Evolutionary conservation across 768 basidiomycete species (phyloP).

Genomic region (Tylopilus vinaceipallidus): DNA sequence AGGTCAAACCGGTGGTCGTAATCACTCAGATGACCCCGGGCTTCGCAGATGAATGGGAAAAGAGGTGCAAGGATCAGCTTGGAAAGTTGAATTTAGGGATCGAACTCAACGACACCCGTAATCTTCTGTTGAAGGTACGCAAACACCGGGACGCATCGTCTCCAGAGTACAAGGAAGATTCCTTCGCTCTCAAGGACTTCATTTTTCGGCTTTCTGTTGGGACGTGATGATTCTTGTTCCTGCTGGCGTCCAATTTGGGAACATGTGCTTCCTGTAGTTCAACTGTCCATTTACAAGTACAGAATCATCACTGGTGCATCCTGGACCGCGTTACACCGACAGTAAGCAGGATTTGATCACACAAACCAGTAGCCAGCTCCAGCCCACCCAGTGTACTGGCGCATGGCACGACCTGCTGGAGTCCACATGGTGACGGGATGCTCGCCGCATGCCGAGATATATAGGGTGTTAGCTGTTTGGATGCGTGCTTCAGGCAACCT

Average conservation of each 20-base stretch:
- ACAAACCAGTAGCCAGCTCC: background rate
- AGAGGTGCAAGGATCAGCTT: slow-evolving; percentile 21
- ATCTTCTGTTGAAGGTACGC: slow-evolving; percentile 17
- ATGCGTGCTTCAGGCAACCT: background rate
- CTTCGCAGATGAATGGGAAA: slow-evolving; percentile 14
- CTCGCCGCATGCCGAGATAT: slow-evolving; percentile 1
- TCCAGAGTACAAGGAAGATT: slow-evolving; percentile 19
- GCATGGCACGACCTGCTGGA: slow-evolving; percentile 16
- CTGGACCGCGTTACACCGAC: too few species aligned
- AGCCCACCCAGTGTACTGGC: background rate
- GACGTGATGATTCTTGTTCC: background rate
- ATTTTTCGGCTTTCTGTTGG: slow-evolving; percentile 16
- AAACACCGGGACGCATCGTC: slow-evolving; percentile 14
- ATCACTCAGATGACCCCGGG: slow-evolving; percentile 25
- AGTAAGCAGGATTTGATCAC: too few species aligned
- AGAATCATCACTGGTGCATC: too few species aligned
- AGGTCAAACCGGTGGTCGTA: slow-evolving; percentile 24
- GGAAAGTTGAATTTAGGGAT: slow-evolving; percentile 7
- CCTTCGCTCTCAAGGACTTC: slow-evolving; percentile 15
- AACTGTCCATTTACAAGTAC: too few species aligned
- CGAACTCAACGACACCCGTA: background rate
- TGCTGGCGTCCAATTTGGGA: too few species aligned
- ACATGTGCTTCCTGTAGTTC: too few species aligned
- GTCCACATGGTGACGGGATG: slow-evolving; percentile 12
- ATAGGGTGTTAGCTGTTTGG: background rate